Evolutionary conservation across 345 rosid species (phyloP).

Genomic region (Linum trigynum): DNA sequence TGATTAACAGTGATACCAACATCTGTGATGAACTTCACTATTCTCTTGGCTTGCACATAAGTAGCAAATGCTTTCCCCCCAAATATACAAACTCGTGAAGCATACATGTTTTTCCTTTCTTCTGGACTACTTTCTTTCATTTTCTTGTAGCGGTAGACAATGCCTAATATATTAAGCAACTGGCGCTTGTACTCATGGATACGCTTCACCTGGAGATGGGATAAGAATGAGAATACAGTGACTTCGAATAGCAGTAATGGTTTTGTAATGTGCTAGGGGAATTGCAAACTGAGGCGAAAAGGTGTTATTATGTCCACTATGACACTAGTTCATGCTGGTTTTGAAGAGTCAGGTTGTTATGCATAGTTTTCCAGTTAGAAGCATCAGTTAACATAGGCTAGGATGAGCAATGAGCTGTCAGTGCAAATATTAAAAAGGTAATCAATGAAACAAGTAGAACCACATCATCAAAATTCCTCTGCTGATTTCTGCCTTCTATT

Average conservation of each 20-base stretch:
- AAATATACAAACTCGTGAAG: slow-evolving; percentile 8
- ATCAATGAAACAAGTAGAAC: too few species aligned
- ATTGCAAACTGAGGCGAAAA: too few species aligned
- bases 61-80: slow-evolving; percentile 10
- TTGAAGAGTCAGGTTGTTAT: neutral
- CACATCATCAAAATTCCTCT: neutral
- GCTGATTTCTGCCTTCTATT: neutral
- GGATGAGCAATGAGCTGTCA: neutral
- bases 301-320: too few species aligned
- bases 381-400: neutral
- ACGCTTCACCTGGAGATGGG: slow-evolving; percentile 6
- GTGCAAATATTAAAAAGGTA: neutral
- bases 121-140: slow-evolving; percentile 7
- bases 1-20: slow-evolving; percentile 4
- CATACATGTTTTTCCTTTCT: slow-evolving; percentile 9
- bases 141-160: slow-evolving; percentile 8
- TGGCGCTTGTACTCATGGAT: slow-evolving; percentile 10
- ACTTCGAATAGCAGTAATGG: too few species aligned
- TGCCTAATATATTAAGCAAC: slow-evolving; percentile 6
- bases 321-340: neutral
- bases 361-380: neutral
- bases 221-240: neutral
- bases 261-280: too few species aligned
- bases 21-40: slow-evolving; percentile 9
- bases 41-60: slow-evolving; percentile 9